Conservation (phyloP, 1,284 basidiomycete genomes). For the Papiliotrema laurentii region DNA sequence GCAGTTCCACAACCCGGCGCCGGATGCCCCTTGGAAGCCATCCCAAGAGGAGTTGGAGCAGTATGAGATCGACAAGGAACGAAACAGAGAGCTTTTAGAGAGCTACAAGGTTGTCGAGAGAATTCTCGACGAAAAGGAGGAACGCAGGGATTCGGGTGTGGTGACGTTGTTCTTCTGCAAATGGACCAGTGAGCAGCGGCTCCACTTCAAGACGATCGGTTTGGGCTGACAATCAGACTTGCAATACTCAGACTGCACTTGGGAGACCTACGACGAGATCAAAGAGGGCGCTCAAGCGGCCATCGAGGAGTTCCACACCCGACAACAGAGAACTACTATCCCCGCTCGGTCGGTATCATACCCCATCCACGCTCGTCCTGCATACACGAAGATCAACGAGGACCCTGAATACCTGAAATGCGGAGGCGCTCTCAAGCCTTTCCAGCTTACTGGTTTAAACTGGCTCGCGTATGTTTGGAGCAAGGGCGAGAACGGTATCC, state of each 20-base stretch:
- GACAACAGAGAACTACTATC: slow-evolving; percentile 74
- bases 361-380: slow-evolving; percentile 64
- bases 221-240: slow-evolving; percentile 58
- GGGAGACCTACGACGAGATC: slow-evolving; percentile 79
- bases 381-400: slow-evolving; percentile 78
- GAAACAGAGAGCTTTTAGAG: slow-evolving; percentile 83
- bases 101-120: slow-evolving; percentile 89
- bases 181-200: slow-evolving; percentile 61
- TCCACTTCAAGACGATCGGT: no score
- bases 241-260: slow-evolving; percentile 93
- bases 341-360: slow-evolving; percentile 81
- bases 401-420: slow-evolving; percentile 81
- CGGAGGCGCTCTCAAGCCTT: slow-evolving; percentile 89
- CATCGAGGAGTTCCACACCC: slow-evolving; percentile 73
- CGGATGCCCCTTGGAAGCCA: slow-evolving; percentile 57
- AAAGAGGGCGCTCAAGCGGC: slow-evolving; percentile 53
- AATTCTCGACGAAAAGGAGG: slow-evolving; percentile 76
- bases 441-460: slow-evolving; percentile 96
- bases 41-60: slow-evolving; percentile 86
- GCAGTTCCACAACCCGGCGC: slow-evolving; percentile 54
- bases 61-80: slow-evolving; percentile 81
- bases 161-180: slow-evolving; percentile 90
- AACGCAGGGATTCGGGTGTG: slow-evolving; percentile 54
- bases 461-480: slow-evolving; percentile 97
- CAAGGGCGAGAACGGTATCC: slow-evolving; percentile 90